Conservation (phyloP, 2,329 filamentous ascomycete genomes). For the Trichoderma gracile region DNA sequence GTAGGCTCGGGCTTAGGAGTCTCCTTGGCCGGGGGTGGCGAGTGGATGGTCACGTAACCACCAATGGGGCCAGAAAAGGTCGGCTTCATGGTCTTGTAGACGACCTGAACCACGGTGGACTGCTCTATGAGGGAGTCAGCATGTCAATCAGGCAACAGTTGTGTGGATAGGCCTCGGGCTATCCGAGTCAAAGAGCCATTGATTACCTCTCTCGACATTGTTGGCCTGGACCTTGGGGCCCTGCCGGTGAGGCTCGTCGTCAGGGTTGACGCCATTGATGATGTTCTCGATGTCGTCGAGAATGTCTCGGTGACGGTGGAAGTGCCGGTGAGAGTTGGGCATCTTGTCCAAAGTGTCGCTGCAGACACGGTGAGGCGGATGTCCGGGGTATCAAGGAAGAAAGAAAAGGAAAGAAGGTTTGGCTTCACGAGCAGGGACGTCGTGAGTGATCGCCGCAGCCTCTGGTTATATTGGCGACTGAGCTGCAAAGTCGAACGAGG, state of each 20-base stretch:
- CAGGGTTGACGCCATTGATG: constrained; percentile 27
- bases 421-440: constrained; percentile 10
- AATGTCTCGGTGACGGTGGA: constrained; percentile 34
- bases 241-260: background rate
- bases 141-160: background rate
- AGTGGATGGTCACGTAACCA: constrained; percentile 43
- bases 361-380: background rate
- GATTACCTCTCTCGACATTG: constrained; percentile 11
- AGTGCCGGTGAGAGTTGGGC: constrained; percentile 35
- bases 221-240: background rate
- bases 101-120: constrained; percentile 37
- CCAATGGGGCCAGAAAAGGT: constrained; percentile 47
- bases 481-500: constrained; percentile 18
- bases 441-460: constrained; percentile 29
- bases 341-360: constrained; percentile 31
- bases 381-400: constrained; percentile 13
- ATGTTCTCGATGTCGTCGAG: constrained; percentile 36
- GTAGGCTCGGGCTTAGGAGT: constrained; percentile 10
- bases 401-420: background rate
- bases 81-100: constrained; percentile 46
- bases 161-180: background rate
- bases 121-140: constrained; percentile 7
- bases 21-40: constrained; percentile 27
- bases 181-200: background rate
- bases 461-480: constrained; percentile 23